Evolutionary conservation across 352 stramenopile species (phyloP).

Genomic region (Aphanomyces invadans): DNA sequence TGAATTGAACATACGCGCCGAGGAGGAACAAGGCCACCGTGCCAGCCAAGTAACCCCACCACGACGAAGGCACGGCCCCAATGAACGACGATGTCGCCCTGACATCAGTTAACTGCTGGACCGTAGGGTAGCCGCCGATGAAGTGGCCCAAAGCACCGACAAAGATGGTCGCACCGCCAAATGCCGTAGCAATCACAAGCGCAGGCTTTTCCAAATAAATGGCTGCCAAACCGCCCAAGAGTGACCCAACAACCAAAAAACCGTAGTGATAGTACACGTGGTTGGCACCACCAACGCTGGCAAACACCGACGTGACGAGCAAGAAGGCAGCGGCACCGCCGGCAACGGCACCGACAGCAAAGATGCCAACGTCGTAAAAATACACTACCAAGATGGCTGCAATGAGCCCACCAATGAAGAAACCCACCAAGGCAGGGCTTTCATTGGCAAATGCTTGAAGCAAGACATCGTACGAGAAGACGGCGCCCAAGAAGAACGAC

Average conservation of each 20-base stretch:
- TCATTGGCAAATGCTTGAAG: slow-evolving; percentile 48
- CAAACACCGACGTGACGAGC: slow-evolving; percentile 39
- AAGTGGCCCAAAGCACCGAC: slow-evolving; percentile 63
- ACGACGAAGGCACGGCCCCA: slow-evolving; percentile 58
- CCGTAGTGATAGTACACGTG: slow-evolving; percentile 42
- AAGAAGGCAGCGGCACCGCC: slow-evolving; percentile 41
- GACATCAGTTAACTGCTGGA: slow-evolving; percentile 44
- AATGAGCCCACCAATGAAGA: slow-evolving; percentile 36
- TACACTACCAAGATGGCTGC: slow-evolving; percentile 32
- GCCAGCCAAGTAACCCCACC: slow-evolving; percentile 66
- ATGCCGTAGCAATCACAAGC: slow-evolving; percentile 46
- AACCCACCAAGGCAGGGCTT: slow-evolving; percentile 52
- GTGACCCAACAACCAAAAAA: slow-evolving; percentile 37
- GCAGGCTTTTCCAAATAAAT: slow-evolving; percentile 52
- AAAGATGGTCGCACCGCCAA: slow-evolving; percentile 44
- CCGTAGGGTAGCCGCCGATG: slow-evolving; percentile 55
- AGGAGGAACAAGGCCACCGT: slow-evolving; percentile 49
- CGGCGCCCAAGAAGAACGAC: slow-evolving; percentile 23
- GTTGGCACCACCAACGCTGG: slow-evolving; percentile 34
- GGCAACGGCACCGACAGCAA: slow-evolving; percentile 35
- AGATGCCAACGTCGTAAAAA: slow-evolving; percentile 44
- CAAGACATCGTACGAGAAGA: slow-evolving; percentile 24
- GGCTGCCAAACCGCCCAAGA: slow-evolving; percentile 37
- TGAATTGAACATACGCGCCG: slow-evolving; percentile 35
- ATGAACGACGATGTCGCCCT: slow-evolving; percentile 33